Conservation (phyloP, 139 green algal species). For the Tetraselmis chui region DNA sequence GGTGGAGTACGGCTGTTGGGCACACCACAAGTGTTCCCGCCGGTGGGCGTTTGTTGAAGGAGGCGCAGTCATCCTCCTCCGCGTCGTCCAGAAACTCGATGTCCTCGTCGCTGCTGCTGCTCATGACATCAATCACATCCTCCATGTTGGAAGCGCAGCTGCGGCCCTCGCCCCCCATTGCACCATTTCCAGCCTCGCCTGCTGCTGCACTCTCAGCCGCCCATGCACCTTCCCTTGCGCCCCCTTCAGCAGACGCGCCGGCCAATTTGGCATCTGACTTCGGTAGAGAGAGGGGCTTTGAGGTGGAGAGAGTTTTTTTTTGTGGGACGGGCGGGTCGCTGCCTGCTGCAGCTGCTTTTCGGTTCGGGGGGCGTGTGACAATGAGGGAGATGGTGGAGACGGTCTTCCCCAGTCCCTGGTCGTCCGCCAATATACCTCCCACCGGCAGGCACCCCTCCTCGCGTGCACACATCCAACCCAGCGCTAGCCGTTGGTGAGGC, state of each 20-base stretch:
- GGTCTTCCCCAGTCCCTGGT: constrained; percentile 81
- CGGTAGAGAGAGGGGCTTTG: too few relatives aligned
- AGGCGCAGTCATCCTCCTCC: neutral
- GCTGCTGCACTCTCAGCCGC: neutral
- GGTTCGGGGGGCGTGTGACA: constrained; percentile 26
- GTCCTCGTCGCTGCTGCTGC: neutral
- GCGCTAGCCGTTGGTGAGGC: constrained; percentile 58
- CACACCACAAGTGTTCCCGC: constrained; percentile 78
- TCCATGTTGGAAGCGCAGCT: too few relatives aligned
- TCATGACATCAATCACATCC: neutral
- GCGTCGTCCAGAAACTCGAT: neutral
- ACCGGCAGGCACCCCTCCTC: constrained; percentile 31
- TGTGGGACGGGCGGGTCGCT: too few relatives aligned
- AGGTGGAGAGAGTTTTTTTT: too few relatives aligned
- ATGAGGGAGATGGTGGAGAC: constrained; percentile 72
- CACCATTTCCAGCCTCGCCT: too few relatives aligned
- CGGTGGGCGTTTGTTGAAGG: constrained; percentile 3
- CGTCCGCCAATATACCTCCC: constrained; percentile 77
- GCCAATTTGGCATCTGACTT: too few relatives aligned
- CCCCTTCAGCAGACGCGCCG: too few relatives aligned
- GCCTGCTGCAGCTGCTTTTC: neutral
- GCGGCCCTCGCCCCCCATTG: neutral
- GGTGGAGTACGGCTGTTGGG: constrained; percentile 75
- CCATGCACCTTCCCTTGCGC: too few relatives aligned
- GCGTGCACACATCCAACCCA: constrained; percentile 65